phyloP scores from a whole-genome alignment of 306 rosid genomes.

The Gastrolobium bilobum region DNA sequence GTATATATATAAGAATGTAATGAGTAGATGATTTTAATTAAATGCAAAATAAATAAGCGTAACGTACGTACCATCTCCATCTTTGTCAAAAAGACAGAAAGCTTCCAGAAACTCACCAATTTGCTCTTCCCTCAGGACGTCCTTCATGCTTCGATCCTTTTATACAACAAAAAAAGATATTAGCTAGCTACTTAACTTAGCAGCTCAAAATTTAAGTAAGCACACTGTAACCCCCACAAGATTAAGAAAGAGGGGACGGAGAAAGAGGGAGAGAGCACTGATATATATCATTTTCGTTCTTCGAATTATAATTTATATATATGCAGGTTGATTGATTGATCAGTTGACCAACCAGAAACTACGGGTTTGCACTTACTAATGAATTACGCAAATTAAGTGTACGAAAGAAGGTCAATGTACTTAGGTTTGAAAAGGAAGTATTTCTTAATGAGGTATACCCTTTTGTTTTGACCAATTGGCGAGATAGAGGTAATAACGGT shows the following conservation, averaged over 20 bases:
- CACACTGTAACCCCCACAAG: background rate
- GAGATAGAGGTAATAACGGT: background rate
- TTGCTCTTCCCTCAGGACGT: slow-evolving; percentile 58
- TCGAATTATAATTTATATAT: too few relatives aligned
- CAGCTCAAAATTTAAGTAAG: background rate
- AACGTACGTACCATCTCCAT: slow-evolving; percentile 67
- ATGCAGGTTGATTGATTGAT: too few relatives aligned
- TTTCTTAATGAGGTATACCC: too few relatives aligned
- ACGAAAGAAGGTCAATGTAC: background rate
- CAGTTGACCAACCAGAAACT: background rate
- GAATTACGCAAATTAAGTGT: too few relatives aligned
- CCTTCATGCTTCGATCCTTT: slow-evolving; percentile 28
- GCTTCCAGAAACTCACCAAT: slow-evolving; percentile 72
- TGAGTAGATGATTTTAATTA: background rate
- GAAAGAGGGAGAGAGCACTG: background rate
- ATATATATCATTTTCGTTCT: too few relatives aligned
- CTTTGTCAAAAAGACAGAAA: slow-evolving; percentile 69
- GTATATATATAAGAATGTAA: too few relatives aligned
- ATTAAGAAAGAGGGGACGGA: too few relatives aligned
- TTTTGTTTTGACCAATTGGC: too few relatives aligned
- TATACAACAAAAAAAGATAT: too few relatives aligned
- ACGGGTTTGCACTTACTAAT: background rate
- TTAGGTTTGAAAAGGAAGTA: background rate
- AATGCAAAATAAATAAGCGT: background rate
- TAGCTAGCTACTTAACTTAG: background rate